Evolutionary conservation across 2,329 filamentous ascomycete genomes (phyloP), one percentile per base, ranked within the genome.

Genomic region (Trematosphaeria pertusa): DNA sequence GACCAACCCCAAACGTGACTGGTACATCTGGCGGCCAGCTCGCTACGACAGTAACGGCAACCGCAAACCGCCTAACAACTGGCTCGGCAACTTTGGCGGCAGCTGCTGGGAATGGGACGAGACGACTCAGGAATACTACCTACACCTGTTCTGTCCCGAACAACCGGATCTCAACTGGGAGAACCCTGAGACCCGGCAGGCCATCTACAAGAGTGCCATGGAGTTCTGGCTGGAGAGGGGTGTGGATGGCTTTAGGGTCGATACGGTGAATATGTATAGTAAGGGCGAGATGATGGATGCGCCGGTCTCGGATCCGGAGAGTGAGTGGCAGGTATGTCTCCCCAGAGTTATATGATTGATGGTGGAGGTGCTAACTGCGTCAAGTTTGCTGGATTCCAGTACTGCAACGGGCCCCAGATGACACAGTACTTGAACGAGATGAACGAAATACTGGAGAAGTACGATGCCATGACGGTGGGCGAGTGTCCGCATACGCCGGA

Each of bases 151-250:
- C 67, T 84, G 86, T 5, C 81, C 81, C 4, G 84, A 89, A 54
- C 89, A 93, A 66, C 89, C 90, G 0, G 90, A 94, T 59, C 78
- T 94, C n/a, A 94, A 94, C 72, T 94, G 89, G 88, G 87, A 92
- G 62, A 88, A 87, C 46, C 77, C 78, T 0, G 82, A 81, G 8
- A 82, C 87, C 0, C 81, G 88, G 12, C 74, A 82, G 35, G 89
- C 88, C 1, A 84, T 92, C 5, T 88, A 91, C 66, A 78, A 86
- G 24, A 59, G 56, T 9, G 80, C 87, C 4, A 88, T 92, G 81
- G 80, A 82, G 21, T 94, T 92, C 67, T 94, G 90, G 90, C 80
- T 94, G 0, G 76, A 88, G 37, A 81, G 83, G 22, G 89, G 88
- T 2, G 85, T 88, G 0, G 73, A 75, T 34, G 74, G 74, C 5